Conservation (phyloP, 768 basidiomycete species). For the Collybia nuda region DNA sequence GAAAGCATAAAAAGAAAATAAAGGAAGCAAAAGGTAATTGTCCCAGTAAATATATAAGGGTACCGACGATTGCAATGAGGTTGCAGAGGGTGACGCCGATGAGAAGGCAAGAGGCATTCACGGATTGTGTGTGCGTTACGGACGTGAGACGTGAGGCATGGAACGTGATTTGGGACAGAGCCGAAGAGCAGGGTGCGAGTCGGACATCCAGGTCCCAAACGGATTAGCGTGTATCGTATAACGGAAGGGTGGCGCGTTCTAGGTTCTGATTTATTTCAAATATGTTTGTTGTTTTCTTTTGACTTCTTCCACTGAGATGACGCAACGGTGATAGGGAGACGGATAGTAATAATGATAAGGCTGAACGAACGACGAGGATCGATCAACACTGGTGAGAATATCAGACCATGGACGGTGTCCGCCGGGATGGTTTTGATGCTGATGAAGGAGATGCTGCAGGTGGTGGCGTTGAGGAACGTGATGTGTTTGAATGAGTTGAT, state of each 20-base stretch:
- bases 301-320: constrained; percentile 2
- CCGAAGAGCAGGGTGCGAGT: neutral
- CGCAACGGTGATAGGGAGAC: constrained; percentile 3
- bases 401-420: constrained; percentile 20
- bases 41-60: neutral
- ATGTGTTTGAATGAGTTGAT: neutral
- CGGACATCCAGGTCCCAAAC: neutral
- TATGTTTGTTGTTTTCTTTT: constrained; percentile 1
- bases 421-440: neutral
- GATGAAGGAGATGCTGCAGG: constrained; percentile 5
- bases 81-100: neutral
- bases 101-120: neutral
- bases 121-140: neutral
- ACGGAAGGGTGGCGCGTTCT: too few species aligned
- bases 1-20: neutral
- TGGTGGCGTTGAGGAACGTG: constrained; percentile 5
- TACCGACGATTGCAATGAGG: neutral
- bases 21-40: neutral
- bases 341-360: constrained; percentile 20
- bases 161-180: neutral
- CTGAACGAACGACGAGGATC: neutral
- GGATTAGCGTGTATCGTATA: neutral
- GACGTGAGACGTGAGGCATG: constrained; percentile 2
- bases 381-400: neutral
- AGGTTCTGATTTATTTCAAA: too few species aligned